Base-by-base conservation (phyloP, 73 alveolate species). In the Tetrahymena borealis region DNA sequence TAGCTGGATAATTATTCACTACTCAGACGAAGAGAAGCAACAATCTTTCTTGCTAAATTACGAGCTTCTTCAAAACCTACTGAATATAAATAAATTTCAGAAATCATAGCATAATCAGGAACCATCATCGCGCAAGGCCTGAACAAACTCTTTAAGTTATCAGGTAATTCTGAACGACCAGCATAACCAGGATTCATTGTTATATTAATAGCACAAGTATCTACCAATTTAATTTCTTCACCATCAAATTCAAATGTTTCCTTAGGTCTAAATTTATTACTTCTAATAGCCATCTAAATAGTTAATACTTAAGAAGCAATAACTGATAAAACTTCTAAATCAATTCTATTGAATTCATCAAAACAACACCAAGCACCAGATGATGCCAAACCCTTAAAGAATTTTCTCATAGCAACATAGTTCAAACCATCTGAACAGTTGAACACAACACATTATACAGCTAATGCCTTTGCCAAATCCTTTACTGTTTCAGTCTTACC, bases 331-430 rank as follows among this genome's bases (percentile, higher is more conserved):
- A 99, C 99, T 94, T 99, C 99, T 77, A 99, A 94, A 91, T 99
- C 99, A 95, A 99, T 99, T 92, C 99, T 96, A 95, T 99, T 99
- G 96, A 99, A 99, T 97, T 99, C 99, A 95, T 99, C 99, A 94
- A 99, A 99, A 93, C 99, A 99, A 94, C 99, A 98, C 99, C 99
- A 99, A 79, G 99, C 99, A 10, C 99, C 99, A 11, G 99, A 97
- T 40, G 99, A 95, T n/a, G 99, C 99, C 40, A 99, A 96, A 11
- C 99, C 99, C 95, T 99, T 99, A 96, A 99, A 99, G 98, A 99
- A 99, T 95, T 99, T 99, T 78, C 99, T 99, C 99, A 99, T 98
- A 43, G 99, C 99, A 90, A 98, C 96, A 90, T 97, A 98, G 39
- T 95, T 95, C 42, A 95, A 79, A 92, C 99, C 99, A 91, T 99